phyloP scores from a whole-genome alignment of 371 early-diverging fungal genomes.

The Mucor mucedo region DNA sequence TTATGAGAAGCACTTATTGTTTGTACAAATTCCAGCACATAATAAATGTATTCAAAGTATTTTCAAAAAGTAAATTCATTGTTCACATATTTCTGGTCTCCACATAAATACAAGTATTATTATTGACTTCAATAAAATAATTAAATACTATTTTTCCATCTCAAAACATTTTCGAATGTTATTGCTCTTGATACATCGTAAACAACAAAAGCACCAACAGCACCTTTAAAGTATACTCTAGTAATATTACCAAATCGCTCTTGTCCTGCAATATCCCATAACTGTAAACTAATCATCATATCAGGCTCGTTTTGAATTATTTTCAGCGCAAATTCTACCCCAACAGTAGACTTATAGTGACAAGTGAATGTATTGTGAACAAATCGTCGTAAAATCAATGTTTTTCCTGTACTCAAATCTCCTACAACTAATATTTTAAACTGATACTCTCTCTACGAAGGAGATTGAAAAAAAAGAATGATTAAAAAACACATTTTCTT shows the following conservation, averaged over 20 bases:
- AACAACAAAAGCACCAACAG: constrained; percentile 69
- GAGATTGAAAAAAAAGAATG: constrained; percentile 7
- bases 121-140: too few relatives aligned
- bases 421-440: constrained; percentile 97
- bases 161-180: constrained; percentile 63
- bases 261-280: constrained; percentile 80
- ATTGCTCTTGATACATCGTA: constrained; percentile 67
- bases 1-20: too few relatives aligned
- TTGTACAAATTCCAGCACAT: too few relatives aligned
- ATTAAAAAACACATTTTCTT: constrained; percentile 11
- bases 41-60: too few relatives aligned
- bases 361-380: constrained; percentile 92
- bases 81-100: too few relatives aligned
- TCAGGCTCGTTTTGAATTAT: constrained; percentile 61
- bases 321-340: constrained; percentile 87
- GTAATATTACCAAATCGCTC: constrained; percentile 73
- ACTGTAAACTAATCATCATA: constrained; percentile 1
- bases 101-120: too few relatives aligned
- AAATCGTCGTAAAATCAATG: constrained; percentile 90
- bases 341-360: constrained; percentile 97
- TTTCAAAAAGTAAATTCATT: too few relatives aligned
- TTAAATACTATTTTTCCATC: constrained; percentile 58
- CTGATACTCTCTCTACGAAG: constrained; percentile 26
- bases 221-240: constrained; percentile 74
- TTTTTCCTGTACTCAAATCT: constrained; percentile 98